Evolutionary conservation across 108 stramenopile genomes (phyloP), one percentile per base, ranked within the genome.

Genomic region (Mediolabrus comicus): DNA sequence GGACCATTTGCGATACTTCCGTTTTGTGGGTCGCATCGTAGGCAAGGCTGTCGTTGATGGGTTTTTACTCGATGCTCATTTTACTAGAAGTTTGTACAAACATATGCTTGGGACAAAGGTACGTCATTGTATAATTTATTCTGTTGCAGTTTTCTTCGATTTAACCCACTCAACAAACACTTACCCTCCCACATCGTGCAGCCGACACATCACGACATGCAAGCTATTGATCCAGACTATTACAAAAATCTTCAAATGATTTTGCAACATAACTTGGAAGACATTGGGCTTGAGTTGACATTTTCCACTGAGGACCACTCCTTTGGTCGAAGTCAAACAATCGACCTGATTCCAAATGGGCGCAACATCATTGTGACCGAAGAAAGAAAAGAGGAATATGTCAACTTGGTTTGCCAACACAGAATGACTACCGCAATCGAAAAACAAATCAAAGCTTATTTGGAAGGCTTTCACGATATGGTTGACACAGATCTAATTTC

Each of bases 1-100:
- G 0, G 96, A 98, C 58, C 97, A 98, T 81, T 72, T 99, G 74
- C 82, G 84, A 51, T 98, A 97, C 82, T 98, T 98, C 80, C 88
- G 90, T 33, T 98, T 99, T 64, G 92, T 97, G 19, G 99, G 99
- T 17, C 86, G 98, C 7, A 94, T 98, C 53, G 94, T 98, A 27
- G 98, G 98, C 16, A 99, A 98, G 76, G 98, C 98, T n/a, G 90
- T 99, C 14, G 81, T 87, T n/a, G 99, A 98, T 75, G 98, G 98
- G 8, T 97, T 91, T 71, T 72, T 98, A 31, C 88, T 99, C 27
- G 98, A 98, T 79, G 98, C 97, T 33, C 97, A 99, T 71, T 98
- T 99, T 67, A 99, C 98, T 12, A 72, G 97, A 58, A 94, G 94
- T 46, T 83, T 99, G 53, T 99, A 99, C 90, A 99, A 99, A 82